phyloP scores from a whole-genome alignment of 345 rosid species.

The Sisymbrium irio region DNA sequence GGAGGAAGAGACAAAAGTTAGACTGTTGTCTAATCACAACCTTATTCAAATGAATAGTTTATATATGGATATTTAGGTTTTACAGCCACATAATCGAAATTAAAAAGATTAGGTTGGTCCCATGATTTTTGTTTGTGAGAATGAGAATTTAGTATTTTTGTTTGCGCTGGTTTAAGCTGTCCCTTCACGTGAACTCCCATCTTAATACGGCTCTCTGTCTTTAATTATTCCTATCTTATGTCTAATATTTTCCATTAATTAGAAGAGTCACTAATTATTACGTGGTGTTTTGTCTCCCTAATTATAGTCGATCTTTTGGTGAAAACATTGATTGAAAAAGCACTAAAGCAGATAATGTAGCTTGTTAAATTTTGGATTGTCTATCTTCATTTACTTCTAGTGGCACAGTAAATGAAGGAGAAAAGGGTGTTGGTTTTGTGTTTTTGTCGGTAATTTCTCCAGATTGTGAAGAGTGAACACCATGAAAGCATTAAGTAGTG shows the following conservation, averaged over 20 bases:
- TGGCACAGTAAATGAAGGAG: background rate
- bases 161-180: constrained; percentile 34
- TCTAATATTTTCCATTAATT: constrained; percentile 2
- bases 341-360: background rate
- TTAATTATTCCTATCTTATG: background rate
- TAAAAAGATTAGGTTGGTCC: constrained; percentile 33
- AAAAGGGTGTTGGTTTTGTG: background rate
- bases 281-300: constrained; percentile 15
- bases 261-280: background rate
- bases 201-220: constrained; percentile 20
- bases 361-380: background rate
- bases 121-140: constrained; percentile 31
- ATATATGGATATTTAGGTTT: background rate
- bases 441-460: background rate
- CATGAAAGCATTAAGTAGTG: background rate
- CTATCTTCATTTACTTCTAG: background rate
- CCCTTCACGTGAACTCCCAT: constrained; percentile 30
- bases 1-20: constrained; percentile 27
- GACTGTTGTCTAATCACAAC: constrained; percentile 26
- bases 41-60: constrained; percentile 31
- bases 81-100: constrained; percentile 25
- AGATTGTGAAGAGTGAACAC: background rate
- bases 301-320: background rate
- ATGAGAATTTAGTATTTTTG: background rate
- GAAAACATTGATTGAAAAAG: background rate